phyloP scores from a whole-genome alignment of 179 eudicot species.

The Patellifolia procumbens region DNA sequence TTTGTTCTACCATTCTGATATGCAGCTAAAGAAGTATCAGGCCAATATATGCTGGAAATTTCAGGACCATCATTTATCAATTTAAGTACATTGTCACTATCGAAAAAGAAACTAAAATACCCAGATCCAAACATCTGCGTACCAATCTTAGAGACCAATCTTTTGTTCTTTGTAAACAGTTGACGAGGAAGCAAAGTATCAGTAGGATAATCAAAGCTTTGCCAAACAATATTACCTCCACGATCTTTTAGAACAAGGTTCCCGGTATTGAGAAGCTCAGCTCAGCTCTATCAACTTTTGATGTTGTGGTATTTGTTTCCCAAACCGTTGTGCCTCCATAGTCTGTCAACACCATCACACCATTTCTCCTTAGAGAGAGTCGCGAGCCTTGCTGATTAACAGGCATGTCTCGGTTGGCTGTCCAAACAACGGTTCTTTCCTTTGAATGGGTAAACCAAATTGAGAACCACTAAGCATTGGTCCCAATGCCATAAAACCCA shows the following conservation, averaged over 20 bases:
- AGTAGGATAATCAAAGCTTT: constrained; percentile 71
- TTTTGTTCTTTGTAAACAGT: constrained; percentile 40
- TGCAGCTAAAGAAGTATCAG: constrained; percentile 16
- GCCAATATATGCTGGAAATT: constrained; percentile 60
- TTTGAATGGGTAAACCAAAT: constrained; percentile 56
- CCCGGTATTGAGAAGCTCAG: constrained; percentile 55
- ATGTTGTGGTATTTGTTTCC: constrained; percentile 48
- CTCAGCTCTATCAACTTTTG: constrained; percentile 34
- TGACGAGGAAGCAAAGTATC: constrained; percentile 66
- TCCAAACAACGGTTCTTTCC: constrained; percentile 52
- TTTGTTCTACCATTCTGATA: constrained; percentile 46
- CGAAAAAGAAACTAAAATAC: constrained; percentile 46
- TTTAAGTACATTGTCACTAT: constrained; percentile 52
- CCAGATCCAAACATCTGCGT: constrained; percentile 48
- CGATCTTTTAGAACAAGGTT: constrained; percentile 49
- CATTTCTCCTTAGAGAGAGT: constrained; percentile 35
- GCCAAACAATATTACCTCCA: constrained; percentile 53
- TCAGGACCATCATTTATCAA: constrained; percentile 61
- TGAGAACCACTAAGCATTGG: constrained; percentile 54
- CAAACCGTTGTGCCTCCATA: constrained; percentile 48
- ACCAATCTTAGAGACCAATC: constrained; percentile 40
- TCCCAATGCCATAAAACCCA: constrained; percentile 44
- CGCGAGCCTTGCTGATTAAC: constrained; percentile 50
- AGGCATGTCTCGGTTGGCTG: constrained; percentile 55
- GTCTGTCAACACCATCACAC: constrained; percentile 45